phyloP scores from a whole-genome alignment of 345 rosid species.

The Populus nigra region DNA sequence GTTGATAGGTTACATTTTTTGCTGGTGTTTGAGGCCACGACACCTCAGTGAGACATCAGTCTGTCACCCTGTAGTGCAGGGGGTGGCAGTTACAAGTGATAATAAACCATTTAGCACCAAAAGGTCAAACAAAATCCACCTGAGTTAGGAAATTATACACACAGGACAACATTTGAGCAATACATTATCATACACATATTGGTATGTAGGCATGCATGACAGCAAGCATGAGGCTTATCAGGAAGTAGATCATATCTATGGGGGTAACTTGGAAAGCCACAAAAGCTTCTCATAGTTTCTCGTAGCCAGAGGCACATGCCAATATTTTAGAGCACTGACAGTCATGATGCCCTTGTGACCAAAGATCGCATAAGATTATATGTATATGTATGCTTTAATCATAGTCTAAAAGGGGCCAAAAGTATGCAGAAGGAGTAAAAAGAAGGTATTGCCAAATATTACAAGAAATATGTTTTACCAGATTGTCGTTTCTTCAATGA shows the following conservation, averaged over 20 bases:
- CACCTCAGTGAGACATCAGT: background rate
- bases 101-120: background rate
- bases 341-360: background rate
- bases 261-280: background rate
- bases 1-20: background rate
- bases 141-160: background rate
- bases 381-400: background rate
- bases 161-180: background rate
- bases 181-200: background rate
- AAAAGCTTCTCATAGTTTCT: background rate
- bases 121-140: background rate
- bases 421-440: background rate
- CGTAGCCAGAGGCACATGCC: background rate
- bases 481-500: constrained; percentile 84
- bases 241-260: background rate
- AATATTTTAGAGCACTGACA: background rate
- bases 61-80: background rate
- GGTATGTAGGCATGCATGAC: background rate
- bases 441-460: background rate
- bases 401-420: background rate
- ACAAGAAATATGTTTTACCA: constrained; percentile 39
- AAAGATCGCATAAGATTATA: background rate
- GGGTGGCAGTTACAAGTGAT: background rate
- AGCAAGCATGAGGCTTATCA: background rate
- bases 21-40: background rate